Base-by-base conservation (phyloP, 2,329 filamentous ascomycete species). In the Chaetomium sp. region DNA sequence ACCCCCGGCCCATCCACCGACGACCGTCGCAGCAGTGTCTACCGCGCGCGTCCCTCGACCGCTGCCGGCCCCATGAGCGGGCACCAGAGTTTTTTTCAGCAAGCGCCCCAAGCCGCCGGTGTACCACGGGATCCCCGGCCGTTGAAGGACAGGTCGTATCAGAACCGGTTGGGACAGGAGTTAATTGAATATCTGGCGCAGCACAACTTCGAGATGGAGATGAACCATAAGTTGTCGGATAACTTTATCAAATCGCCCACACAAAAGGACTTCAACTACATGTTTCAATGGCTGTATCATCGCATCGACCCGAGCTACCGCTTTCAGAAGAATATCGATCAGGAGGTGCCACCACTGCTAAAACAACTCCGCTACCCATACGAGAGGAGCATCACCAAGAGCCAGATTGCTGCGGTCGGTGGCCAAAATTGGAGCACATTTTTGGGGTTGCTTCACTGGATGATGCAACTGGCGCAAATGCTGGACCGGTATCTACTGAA, bases 381-480 rank as follows among this genome's bases (percentile, higher is more conserved):
- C 68, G 91, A 96, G 66, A 89, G 91, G 71, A 91, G 86, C 66
- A 97, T 99, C 65, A 96, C 91, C 53, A 99, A 97, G 72, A 96
- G 90, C 52, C 91, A 96, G 68, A 90, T 99, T 56, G 85, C 90
- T 0, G 94, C 95, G 1, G 94, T 97, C 0, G 94, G 94, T 62
- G 92, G 91, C 2, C 91, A 96, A 71, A 97, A 97, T 68, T 99
- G 94, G 94, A 88, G 88, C 59, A 94, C 90, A 0, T 97, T 99
- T 66, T 76, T 99, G 10, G 94, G 91, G 0, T 76, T 99, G 69
- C 78, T 99, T 50, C 91, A 99, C 73, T 99, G 94, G 94, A 92
- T 99, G 85, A 96, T 99, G 92, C 91, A 97, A 71, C 77, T 99
- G 51, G 89, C 90, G 4, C 86, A 92, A 64, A 95, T 97, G 86